These are phyloP conservation scores for Gremmenia infestans DNA, from an alignment of 2,329 filamentous ascomycete genomes.

Conservation along the genomic window DNA sequence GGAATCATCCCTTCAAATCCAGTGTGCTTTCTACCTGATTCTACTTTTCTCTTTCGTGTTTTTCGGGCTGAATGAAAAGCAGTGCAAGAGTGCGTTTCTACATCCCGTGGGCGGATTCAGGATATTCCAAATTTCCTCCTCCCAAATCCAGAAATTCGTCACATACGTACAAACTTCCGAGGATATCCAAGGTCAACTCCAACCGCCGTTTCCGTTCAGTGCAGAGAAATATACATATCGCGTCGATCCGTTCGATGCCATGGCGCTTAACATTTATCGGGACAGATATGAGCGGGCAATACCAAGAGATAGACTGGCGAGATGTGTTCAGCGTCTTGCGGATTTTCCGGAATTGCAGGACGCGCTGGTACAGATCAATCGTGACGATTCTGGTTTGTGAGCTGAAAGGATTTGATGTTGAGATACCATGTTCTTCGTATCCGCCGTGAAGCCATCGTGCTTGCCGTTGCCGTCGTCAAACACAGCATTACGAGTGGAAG, in stretches of 20 bases:
- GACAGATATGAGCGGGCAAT: constrained; percentile 10
- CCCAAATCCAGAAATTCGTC: constrained; percentile 8
- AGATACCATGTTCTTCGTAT: no score
- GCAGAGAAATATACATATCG: constrained; percentile 12
- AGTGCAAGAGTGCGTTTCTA: constrained; percentile 9
- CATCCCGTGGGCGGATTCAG: constrained; percentile 10
- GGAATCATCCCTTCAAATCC: not conserved
- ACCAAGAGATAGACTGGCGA: no score
- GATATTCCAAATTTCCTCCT: constrained; percentile 12
- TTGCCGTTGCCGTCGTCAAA: no score
- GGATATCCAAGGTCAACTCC: not conserved
- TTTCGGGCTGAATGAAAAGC: no score
- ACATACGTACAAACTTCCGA: constrained; percentile 5
- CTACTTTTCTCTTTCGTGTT: not conserved
- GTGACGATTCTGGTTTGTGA: no score
- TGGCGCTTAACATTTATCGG: constrained; percentile 13
- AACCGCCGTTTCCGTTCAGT: constrained; percentile 1
- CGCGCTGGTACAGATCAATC: no score
- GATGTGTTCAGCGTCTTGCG: no score
- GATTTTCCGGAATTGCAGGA: no score
- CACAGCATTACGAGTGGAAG: no score
- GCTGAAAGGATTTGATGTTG: no score
- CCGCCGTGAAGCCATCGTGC: no score
- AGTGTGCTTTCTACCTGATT: not conserved
- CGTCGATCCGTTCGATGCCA: constrained; percentile 13